These are phyloP conservation scores for Diaporthe batatas DNA, from an alignment of 2,329 filamentous ascomycete genomes.

Conservation along the genomic window DNA sequence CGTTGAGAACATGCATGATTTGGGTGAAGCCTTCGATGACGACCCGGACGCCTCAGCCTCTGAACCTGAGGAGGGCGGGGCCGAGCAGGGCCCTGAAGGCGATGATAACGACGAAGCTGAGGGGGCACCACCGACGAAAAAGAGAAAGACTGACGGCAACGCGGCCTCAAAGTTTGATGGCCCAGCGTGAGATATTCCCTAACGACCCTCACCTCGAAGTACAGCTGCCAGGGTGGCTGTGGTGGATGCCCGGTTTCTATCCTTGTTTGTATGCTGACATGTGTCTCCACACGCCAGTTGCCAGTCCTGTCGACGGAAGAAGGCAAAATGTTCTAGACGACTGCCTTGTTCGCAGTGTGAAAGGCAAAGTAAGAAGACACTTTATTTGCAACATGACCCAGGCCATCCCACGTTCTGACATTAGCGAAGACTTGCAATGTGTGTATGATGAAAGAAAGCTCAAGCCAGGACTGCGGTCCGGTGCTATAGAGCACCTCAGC, in stretches of 20 bases:
- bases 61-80: slow-evolving; percentile 10
- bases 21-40: slow-evolving; percentile 1
- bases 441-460: slow-evolving; percentile 51
- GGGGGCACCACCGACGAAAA: background rate
- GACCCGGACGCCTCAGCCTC: slow-evolving; percentile 6
- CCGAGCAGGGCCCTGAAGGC: background rate
- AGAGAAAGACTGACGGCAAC: slow-evolving; percentile 1
- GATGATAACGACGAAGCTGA: slow-evolving; percentile 13
- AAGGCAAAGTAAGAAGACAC: slow-evolving; percentile 47
- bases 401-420: background rate
- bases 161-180: background rate
- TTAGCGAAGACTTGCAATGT: slow-evolving; percentile 48
- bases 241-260: background rate
- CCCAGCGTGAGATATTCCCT: background rate
- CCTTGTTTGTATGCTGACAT: background rate
- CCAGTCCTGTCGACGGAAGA: slow-evolving; percentile 59
- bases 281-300: slow-evolving; percentile 45
- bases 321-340: slow-evolving; percentile 58
- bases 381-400: background rate
- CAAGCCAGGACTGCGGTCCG: slow-evolving; percentile 52
- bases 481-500: slow-evolving; percentile 52
- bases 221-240: background rate
- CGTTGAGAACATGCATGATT: slow-evolving; percentile 5
- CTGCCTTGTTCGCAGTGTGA: slow-evolving; percentile 59
- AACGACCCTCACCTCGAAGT: too few relatives aligned